Base-by-base conservation (phyloP, 345 rosid genomes). In the Eucalyptus grandis region DNA sequence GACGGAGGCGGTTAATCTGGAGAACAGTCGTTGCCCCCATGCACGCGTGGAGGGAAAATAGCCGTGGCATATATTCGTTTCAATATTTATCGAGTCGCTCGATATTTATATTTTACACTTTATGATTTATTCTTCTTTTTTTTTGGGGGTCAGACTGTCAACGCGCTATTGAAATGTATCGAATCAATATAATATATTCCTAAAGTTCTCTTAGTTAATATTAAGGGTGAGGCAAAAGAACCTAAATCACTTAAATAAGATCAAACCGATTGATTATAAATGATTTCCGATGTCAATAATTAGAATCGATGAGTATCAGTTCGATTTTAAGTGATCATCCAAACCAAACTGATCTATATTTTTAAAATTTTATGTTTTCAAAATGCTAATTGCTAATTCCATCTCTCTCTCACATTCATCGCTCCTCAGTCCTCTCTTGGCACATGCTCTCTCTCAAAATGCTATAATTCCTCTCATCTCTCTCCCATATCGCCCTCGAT, bases 231-330 rank as follows among this genome's bases (percentile, higher is more conserved):
- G 24, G 30, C 13, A 56, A 56, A 56, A 24, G 13, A 56, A 24
- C 3, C 3, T 9, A 9, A 56, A 56, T 30, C 3, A 56, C 13
- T 56, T 2, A 24, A 22, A 56, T 0, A 4, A 11, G 2, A 10
- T 1, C 0, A 3, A 54, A 54, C 12, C 11, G 5, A 0, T 54
- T 8, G 26, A 22, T 21, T 54, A 8, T 54, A 54, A 1, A 51
- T 51, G 21, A 51, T 51, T 51, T 3, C 8, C 3, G 0, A 19
- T 54, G 10, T 2, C 11, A 54, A 54, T 54, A 21, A 54, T 54
- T 54, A 2, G 5, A 54, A 54, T 0, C 5, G 11, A 54, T 54
- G 1, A 7, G 4, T 8, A 21, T 54, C 0, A 1, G 11, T 54
- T 2, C 1, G 5, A 22, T 54, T 54, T 2, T 26, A 8, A 21